Evolutionary conservation across 768 basidiomycete genomes (phyloP).

Genomic region (Mycena filopes): DNA sequence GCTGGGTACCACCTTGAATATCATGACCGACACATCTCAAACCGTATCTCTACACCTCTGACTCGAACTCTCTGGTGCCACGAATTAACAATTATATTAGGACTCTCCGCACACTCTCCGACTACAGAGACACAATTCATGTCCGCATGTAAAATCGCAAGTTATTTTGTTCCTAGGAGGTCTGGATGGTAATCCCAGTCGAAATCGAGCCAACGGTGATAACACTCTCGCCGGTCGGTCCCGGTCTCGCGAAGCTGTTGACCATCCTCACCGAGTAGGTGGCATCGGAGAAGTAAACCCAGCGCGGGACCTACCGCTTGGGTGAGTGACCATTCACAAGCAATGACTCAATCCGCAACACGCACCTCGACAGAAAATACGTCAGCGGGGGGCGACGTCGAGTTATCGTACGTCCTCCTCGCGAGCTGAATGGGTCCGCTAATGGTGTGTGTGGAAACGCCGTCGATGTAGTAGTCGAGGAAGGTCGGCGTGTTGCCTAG

Average conservation of each 20-base stretch:
- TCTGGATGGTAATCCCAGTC: slow-evolving; percentile 15
- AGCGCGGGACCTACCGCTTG: slow-evolving; percentile 15
- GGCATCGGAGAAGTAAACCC: slow-evolving; percentile 28
- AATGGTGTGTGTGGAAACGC: not conserved
- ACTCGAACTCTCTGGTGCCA: too few species aligned
- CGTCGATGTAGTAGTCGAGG: slow-evolving; percentile 31
- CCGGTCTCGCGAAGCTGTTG: slow-evolving; percentile 21
- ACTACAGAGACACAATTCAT: too few species aligned
- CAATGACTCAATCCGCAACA: not conserved
- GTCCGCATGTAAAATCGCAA: too few species aligned
- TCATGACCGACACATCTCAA: too few species aligned
- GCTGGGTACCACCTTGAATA: too few species aligned
- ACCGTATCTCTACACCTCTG: too few species aligned
- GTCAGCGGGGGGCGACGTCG: slow-evolving; percentile 17
- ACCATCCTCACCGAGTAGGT: slow-evolving; percentile 15
- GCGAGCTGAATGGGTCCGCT: slow-evolving; percentile 25
- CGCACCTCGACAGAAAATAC: slow-evolving; percentile 21
- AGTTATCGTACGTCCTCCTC: slow-evolving; percentile 22
- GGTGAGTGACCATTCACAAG: not conserved
- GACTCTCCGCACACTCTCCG: too few species aligned
- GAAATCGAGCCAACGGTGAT: slow-evolving; percentile 20
- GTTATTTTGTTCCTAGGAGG: too few species aligned
- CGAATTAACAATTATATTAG: too few species aligned
- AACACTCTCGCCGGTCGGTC: slow-evolving; percentile 23
- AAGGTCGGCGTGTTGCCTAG: slow-evolving; percentile 26